Base-by-base conservation (phyloP, 192 early-diverging fungal species). In the Coemansia sp. region DNA sequence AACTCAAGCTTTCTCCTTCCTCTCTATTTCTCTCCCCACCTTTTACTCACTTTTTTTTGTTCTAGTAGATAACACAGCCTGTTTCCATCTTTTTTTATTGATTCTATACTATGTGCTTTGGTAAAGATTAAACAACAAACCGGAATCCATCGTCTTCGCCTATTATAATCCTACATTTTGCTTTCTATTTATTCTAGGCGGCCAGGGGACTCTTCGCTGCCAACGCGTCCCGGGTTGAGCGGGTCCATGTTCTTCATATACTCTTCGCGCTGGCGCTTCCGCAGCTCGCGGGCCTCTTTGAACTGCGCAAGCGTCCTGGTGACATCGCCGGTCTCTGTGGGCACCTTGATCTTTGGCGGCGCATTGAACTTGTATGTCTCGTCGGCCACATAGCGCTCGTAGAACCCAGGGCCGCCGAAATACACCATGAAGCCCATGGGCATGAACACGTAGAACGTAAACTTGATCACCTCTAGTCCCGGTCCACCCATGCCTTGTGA, bases 361-460 rank as follows among this genome's bases (percentile, higher is more conserved):
- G 76, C 66, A 49, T 65, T 73, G 64, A 73, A 79, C 30, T 60
- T 62, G 50, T 60, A 73, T n/a, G 68, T 56, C 6, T 79, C 70
- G 46, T 72, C 71, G 16, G 76, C 78, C 35, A 81, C 78, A 42
- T 68, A 81, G 42, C 69, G 61, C 63, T 74, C 72, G 46, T 81
- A 81, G 50, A 81, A 81, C 30, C 73, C 64, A 10, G 78, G 78
- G 9, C 72, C 78, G 45, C 78, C 78, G 69, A 81, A 75, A 45
- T 81, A 81, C 47, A 81, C 73, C 78, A 81, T 81, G 49, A 75
- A 75, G 32, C 62, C 78, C 30, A 81, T 72, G 6, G 78, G 78
- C 63, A 71, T 68, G 52, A 81, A 81, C 49, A 81, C 69, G 57
- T 81, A 81, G 60, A 81, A 67, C 3, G 72, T 69, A 46, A 81